phyloP scores from a whole-genome alignment of 2,329 filamentous ascomycete genomes.

The Xylariaceae sp. region DNA sequence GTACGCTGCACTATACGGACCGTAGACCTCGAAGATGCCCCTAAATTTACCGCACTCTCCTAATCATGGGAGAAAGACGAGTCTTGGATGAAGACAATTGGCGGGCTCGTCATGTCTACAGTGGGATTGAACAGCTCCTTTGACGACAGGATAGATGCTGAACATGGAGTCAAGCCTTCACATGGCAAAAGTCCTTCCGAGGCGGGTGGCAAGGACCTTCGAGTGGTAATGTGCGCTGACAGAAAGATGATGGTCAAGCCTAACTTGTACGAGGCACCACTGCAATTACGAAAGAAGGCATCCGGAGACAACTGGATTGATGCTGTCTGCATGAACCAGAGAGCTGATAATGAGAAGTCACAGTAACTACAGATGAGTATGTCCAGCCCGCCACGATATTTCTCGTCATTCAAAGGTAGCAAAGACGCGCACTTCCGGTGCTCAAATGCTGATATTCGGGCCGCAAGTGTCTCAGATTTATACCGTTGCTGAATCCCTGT shows the following conservation, averaged over 20 bases:
- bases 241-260: constrained; percentile 6
- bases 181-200: too few species aligned
- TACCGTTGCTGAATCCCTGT: not conserved
- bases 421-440: too few species aligned
- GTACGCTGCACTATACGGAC: not conserved
- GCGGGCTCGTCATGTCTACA: too few species aligned
- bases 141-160: too few species aligned
- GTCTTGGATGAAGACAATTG: constrained; percentile 2
- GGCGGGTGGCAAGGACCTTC: not conserved
- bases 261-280: constrained; percentile 8
- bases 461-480: constrained; percentile 7
- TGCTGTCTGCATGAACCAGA: constrained; percentile 15
- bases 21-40: constrained; percentile 4
- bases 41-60: constrained; percentile 6
- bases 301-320: constrained; percentile 14
- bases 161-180: too few species aligned
- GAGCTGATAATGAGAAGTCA: constrained; percentile 6
- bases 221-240: constrained; percentile 5
- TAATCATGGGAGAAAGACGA: constrained; percentile 8
- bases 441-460: too few species aligned
- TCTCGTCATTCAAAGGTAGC: too few species aligned
- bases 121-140: too few species aligned
- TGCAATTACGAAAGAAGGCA: constrained; percentile 3
- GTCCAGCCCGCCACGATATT: too few species aligned
- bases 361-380: constrained; percentile 8